Conservation (phyloP, 176 grass and related monocot species). For the Zoysia pacifica region DNA sequence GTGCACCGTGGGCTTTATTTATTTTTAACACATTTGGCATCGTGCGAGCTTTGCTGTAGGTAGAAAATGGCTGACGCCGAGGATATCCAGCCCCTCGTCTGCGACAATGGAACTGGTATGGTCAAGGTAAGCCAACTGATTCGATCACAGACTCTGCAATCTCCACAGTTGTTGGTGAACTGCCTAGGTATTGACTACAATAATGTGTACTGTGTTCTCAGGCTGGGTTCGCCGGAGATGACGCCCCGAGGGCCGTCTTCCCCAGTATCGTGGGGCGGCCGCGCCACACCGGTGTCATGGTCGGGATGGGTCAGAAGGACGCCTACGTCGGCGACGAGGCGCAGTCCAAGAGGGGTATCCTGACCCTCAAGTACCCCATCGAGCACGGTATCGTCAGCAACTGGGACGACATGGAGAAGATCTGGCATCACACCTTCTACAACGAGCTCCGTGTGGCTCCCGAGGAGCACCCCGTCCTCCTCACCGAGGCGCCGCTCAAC, state of each 20-base stretch:
- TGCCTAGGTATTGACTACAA: background rate
- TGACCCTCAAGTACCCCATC: slow-evolving; percentile 79
- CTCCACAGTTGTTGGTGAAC: too few species aligned
- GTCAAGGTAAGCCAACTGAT: slow-evolving; percentile 57
- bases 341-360: slow-evolving; percentile 75
- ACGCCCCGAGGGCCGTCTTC: slow-evolving; percentile 74
- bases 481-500: slow-evolving; percentile 76
- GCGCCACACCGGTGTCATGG: slow-evolving; percentile 74
- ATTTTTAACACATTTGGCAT: slow-evolving; percentile 25
- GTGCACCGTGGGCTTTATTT: background rate
- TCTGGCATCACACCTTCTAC: slow-evolving; percentile 88
- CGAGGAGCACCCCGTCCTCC: slow-evolving; percentile 71
- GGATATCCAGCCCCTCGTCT: slow-evolving; percentile 79
- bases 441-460: slow-evolving; percentile 77
- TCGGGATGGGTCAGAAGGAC: slow-evolving; percentile 83
- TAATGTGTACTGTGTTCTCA: background rate
- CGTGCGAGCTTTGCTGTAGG: slow-evolving; percentile 41
- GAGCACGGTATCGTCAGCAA: slow-evolving; percentile 79
- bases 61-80: slow-evolving; percentile 69
- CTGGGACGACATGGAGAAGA: slow-evolving; percentile 91
- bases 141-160: background rate
- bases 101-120: slow-evolving; percentile 83
- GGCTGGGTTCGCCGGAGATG: slow-evolving; percentile 72
- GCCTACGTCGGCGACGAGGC: slow-evolving; percentile 76
- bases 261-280: slow-evolving; percentile 67